Conservation (phyloP, 164 flowering plant genomes). For the Vitis rotundifolia region DNA sequence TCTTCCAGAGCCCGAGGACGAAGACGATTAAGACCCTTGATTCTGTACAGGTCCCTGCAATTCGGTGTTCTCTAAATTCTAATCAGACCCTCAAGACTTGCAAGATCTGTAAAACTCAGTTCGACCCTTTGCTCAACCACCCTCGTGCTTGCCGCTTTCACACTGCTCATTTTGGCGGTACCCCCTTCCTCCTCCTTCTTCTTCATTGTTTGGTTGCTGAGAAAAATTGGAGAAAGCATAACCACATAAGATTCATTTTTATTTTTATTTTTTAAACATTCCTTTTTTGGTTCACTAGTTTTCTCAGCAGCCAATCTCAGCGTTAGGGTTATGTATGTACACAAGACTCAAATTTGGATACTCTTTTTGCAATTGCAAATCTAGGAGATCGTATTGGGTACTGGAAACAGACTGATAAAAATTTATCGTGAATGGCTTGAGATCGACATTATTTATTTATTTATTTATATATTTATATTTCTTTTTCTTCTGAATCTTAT, state of each 20-base stretch:
- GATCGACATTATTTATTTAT: too few species aligned
- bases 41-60: slow-evolving; percentile 1
- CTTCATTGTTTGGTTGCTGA: too few species aligned
- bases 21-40: not conserved
- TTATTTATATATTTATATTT: too few species aligned
- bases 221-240: too few species aligned
- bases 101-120: slow-evolving; percentile 89
- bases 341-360: too few species aligned
- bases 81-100: slow-evolving; percentile 54
- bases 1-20: not conserved
- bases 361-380: too few species aligned
- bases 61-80: slow-evolving; percentile 36
- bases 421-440: too few species aligned
- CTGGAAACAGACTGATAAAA: too few species aligned
- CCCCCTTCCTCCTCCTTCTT: not conserved
- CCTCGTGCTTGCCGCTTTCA: slow-evolving; percentile 87
- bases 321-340: too few species aligned
- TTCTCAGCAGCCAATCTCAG: too few species aligned
- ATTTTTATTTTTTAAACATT: not conserved
- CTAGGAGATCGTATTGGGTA: too few species aligned
- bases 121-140: slow-evolving; percentile 77
- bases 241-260: not conserved
- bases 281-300: not conserved
- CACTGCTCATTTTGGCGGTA: slow-evolving; percentile 96
- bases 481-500: too few species aligned